phyloP scores from a whole-genome alignment of 257 asterid species.

The Solanum ossicruentum region DNA sequence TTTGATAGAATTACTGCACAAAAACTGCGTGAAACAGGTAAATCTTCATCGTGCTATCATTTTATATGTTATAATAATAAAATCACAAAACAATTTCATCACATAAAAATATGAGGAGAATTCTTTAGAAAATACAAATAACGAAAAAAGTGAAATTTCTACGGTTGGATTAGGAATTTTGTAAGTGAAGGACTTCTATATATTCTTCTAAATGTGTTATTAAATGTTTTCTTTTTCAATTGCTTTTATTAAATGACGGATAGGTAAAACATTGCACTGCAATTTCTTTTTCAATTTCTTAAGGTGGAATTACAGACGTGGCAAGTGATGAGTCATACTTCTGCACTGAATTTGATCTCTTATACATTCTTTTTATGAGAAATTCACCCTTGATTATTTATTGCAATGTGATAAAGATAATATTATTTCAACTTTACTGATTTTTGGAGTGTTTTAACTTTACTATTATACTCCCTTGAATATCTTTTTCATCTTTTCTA shows the following conservation, averaged over 20 bases:
- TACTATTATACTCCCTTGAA: not conserved
- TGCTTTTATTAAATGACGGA: not conserved
- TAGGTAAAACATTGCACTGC: not conserved
- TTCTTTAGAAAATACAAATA: not conserved
- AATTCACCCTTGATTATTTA: not conserved
- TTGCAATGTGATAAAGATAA: not conserved
- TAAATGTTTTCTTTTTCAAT: not conserved
- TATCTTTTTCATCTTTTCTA: not conserved
- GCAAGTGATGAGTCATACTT: not conserved
- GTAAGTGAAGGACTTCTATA: not conserved
- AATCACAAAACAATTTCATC: not conserved
- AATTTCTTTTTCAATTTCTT: not conserved
- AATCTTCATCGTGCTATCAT: not conserved
- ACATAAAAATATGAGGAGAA: not conserved
- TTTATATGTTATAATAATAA: not conserved
- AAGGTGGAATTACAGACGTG: not conserved
- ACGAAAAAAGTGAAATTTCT: not conserved
- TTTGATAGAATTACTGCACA: constrained; percentile 71
- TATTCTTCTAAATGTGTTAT: not conserved
- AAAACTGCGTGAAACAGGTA: constrained; percentile 87
- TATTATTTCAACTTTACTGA: not conserved
- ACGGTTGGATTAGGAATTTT: not conserved
- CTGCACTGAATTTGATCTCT: not conserved
- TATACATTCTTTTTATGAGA: not conserved
- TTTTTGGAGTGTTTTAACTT: not conserved